Conservation (phyloP, 208 protist species). For the Wallacemonas sp. region DNA sequence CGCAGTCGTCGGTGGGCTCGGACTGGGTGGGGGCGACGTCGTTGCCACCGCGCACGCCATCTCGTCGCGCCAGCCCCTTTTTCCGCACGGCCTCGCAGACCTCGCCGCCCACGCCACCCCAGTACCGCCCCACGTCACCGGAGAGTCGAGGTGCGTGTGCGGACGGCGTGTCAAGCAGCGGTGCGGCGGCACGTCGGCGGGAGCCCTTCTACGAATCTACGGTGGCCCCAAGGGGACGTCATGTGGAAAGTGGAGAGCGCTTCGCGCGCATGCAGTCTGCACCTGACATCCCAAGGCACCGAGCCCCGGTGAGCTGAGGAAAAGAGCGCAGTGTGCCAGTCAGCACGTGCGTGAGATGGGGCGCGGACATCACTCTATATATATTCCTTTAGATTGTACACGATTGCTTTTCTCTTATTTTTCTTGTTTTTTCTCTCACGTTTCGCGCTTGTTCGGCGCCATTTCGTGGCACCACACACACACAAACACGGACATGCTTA, state of each 20-base stretch:
- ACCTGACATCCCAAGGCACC: too few relatives aligned
- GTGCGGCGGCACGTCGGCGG: not conserved
- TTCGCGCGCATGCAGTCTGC: too few relatives aligned
- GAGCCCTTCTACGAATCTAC: conserved; percentile 1
- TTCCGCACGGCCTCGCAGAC: conserved; percentile 4
- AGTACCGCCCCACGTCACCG: not conserved
- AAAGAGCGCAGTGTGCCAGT: too few relatives aligned
- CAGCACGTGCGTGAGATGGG: not conserved
- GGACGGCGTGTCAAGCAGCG: too few relatives aligned
- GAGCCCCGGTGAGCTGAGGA: too few relatives aligned
- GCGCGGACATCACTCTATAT: not conserved
- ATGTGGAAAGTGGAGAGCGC: too few relatives aligned
- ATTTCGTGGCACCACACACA: too few relatives aligned
- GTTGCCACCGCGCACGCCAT: conserved; percentile 2
- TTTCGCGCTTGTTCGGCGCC: too few relatives aligned
- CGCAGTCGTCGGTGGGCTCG: not conserved
- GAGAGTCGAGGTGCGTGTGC: too few relatives aligned
- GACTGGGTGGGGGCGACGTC: not conserved
- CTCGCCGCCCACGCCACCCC: not conserved
- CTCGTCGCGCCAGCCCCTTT: not conserved
- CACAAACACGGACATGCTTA: too few relatives aligned
- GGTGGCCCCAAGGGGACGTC: too few relatives aligned
- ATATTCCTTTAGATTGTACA: conserved; percentile 5
- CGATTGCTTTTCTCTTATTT: conserved; percentile 1
- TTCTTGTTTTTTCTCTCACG: not conserved